Evolutionary conservation across 805 yeast species (phyloP).

Genomic region (Blastobotrys peoriensis): DNA sequence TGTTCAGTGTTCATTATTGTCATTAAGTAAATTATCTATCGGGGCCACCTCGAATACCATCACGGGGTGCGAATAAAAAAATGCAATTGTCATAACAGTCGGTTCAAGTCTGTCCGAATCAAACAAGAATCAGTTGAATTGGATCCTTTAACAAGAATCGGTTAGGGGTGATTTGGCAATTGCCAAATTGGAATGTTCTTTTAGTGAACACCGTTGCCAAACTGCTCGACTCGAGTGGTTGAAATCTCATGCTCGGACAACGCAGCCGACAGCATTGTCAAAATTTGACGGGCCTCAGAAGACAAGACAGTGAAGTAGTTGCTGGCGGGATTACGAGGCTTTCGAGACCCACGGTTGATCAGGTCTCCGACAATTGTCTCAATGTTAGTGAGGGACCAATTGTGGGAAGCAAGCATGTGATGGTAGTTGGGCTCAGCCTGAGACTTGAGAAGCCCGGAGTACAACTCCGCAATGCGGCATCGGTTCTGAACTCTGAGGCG

Average conservation of each 20-base stretch:
- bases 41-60: not conserved
- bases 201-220: conserved; percentile 29
- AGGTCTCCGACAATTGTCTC: conserved; percentile 28
- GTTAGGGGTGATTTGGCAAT: too few species aligned
- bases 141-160: too few species aligned
- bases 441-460: conserved; percentile 25
- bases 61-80: not conserved
- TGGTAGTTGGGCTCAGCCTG: conserved; percentile 23
- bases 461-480: conserved; percentile 26
- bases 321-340: conserved; percentile 24
- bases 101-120: too few species aligned
- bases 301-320: conserved; percentile 20
- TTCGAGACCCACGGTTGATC: conserved; percentile 23
- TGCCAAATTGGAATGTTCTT: too few species aligned
- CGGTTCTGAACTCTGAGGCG: conserved; percentile 10
- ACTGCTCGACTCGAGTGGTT: conserved; percentile 28
- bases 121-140: too few species aligned
- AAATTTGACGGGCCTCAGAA: conserved; percentile 18
- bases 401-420: conserved; percentile 29
- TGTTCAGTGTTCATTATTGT: too few species aligned
- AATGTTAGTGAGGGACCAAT: conserved; percentile 29
- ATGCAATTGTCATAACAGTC: too few species aligned
- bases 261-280: conserved; percentile 23
- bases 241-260: conserved; percentile 23
- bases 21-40: too few species aligned